Base-by-base conservation (phyloP, 352 stramenopile species). In the Globisporangium carolinianum region DNA sequence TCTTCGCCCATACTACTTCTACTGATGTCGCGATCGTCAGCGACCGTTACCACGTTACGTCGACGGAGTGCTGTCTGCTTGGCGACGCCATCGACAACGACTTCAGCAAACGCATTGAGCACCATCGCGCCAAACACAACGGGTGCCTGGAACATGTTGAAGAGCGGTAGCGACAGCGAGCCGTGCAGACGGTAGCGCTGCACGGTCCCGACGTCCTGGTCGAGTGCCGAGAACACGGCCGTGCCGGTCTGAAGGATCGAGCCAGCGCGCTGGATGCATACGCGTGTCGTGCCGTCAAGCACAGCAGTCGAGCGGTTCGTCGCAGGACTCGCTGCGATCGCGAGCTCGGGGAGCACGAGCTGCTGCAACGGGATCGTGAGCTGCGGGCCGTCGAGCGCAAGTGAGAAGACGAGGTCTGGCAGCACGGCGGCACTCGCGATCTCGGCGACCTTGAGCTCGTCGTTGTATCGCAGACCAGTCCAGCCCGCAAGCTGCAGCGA, bases 81-180 rank as follows among this genome's bases (percentile, higher is more conserved):
- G 17, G 63, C 65, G 6, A 55, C 48, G 4, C 70, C 73, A 51
- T 87, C 71, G 18, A 89, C 65, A 0, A 76, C 36, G 17, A 89
- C 54, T 1, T 72, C 63, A 42, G 63, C 69, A n/a, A 87, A 57
- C 3, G 68, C 51, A 35, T 73, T 52, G 11, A 90, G 63, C 6
- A 75, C 75, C 75, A 87, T 87, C 6, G 60, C 48, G 11, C 79
- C 79, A 50, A 90, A 80, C 54, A 79, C 65, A n/a, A 90, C 69
- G 0, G 79, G 77, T 6, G 69, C 61, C 37, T 88, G 70, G 36
- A 79, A 62, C 79, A 90, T 90, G 61, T 87, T 90, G 63, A 76
- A 86, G 10, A 89, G 67, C n/a, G 66, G 66, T 4, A 86, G 66
- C 12, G 71, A 61, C 9, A 73, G 67, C 0, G 66, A 73, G 17